Base-by-base conservation (phyloP, 2,329 filamentous ascomycete species). In the Eutypella sp. region DNA sequence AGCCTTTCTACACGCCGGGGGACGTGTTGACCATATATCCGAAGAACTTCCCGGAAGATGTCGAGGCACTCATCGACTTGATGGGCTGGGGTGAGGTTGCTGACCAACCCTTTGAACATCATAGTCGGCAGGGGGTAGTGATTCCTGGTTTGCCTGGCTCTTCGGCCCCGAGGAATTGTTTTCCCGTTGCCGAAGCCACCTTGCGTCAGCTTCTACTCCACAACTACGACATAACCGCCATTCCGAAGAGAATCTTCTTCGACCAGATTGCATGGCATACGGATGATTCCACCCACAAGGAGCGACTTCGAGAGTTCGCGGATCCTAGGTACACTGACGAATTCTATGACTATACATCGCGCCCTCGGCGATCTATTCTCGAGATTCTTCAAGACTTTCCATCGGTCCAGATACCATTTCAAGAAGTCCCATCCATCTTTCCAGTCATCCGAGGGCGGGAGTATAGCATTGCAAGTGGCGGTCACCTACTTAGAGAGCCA, bases 301-400 rank as follows among this genome's bases (percentile, higher is more conserved):
- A 93, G 50, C 82, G 92, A 2, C 78, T 99, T 0, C 67, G 85
- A 8, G 93, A 99, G 61, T 93, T 99, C 57, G 84, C 83, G 1
- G 79, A 86, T 57, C 82, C 89, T 0, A 78, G 86, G 39, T 88
- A 85, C 57, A 81, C 92, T 5, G 90, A 97, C 56, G 93, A 99
- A 57, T 84, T 96, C 46, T 97, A 89, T 69, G 92, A 99, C 67
- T 99, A 99, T 62, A 93, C 93, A 1, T 91, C 91, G 0, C 83
- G 93, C 8, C 88, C 92, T 1, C 84, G 90, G 27, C 84, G 93
- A 27, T 95, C 87, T 47, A 96, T 97, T 47, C 72, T 99, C 5
- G 93, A 99, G 67, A 85, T 96, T 3, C 76, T 99, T 23, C 84
- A 92, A 46, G 93, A 99, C 57, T 99, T 99, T 57, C 79, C 86